A percentile compares a stretch with the other conserved stretches of the same genome.
phyloP scores from a whole-genome alignment of 768 basidiomycete species.

The Rhizopogon roseolus region DNA sequence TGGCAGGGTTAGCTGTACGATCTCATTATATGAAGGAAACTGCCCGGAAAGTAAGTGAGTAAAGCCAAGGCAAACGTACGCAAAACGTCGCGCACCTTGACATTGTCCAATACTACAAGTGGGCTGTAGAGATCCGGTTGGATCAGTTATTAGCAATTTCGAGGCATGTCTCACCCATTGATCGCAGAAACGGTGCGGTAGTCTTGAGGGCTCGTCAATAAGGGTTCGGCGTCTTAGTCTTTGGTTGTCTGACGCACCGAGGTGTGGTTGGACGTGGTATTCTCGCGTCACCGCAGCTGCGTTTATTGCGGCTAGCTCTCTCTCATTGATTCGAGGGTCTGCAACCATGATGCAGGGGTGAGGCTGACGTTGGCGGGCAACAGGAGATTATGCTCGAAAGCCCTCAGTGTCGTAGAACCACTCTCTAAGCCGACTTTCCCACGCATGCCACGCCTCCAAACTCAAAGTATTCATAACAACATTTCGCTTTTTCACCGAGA shows the following conservation, averaged over 20 bases:
- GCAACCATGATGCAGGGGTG: conserved; percentile 27
- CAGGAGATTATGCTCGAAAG: not conserved
- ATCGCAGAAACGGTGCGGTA: conserved; percentile 98
- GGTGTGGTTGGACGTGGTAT: conserved; percentile 84
- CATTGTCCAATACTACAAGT: conserved; percentile 94
- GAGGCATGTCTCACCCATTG: conserved; percentile 68
- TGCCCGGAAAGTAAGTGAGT: conserved; percentile 28
- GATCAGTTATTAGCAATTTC: conserved; percentile 7
- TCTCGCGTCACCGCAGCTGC: conserved; percentile 86
- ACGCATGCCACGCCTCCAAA: not conserved
- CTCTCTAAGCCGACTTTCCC: not conserved
- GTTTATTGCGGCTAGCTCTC: conserved; percentile 74
- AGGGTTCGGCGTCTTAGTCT: conserved; percentile 4
- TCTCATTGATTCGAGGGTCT: conserved; percentile 63
- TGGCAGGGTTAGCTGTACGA: conserved; percentile 90
- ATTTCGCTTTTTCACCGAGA: not conserved
- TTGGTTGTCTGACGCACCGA: conserved; percentile 50
- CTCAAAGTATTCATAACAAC: not conserved
- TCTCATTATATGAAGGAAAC: conserved; percentile 99
- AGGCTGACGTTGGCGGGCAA: conserved; percentile 1
- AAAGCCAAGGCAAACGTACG: not conserved
- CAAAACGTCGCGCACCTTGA: conserved; percentile 62
- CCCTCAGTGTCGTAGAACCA: not conserved
- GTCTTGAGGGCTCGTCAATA: conserved; percentile 43
- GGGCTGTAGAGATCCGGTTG: conserved; percentile 49